Conservation (phyloP, 2,329 filamentous ascomycete species). For the Malbranchea cinnamomea region DNA sequence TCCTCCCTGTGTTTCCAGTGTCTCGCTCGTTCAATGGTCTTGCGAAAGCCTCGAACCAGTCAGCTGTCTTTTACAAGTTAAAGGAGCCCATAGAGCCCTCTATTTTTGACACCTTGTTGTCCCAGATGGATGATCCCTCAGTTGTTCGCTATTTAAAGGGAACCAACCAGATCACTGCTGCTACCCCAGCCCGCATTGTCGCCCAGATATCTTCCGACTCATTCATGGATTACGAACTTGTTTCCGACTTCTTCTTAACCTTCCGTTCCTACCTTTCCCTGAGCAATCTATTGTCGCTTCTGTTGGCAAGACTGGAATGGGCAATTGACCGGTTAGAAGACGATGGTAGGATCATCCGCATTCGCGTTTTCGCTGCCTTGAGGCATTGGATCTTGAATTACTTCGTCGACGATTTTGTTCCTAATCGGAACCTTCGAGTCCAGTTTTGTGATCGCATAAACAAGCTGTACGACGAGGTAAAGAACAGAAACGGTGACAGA, state of each 20-base stretch:
- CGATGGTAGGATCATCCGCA: slow-evolving; percentile 81
- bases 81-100: slow-evolving; percentile 47
- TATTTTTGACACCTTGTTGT: slow-evolving; percentile 70
- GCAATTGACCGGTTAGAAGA: slow-evolving; percentile 67
- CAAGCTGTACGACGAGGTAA: slow-evolving; percentile 38
- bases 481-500: slow-evolving; percentile 36
- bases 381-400: slow-evolving; percentile 98
- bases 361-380: slow-evolving; percentile 86
- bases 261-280: slow-evolving; percentile 76
- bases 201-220: slow-evolving; percentile 92
- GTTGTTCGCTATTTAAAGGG: slow-evolving; percentile 68
- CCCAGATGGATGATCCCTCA: slow-evolving; percentile 64
- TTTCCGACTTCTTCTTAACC: slow-evolving; percentile 96
- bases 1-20: slow-evolving; percentile 23
- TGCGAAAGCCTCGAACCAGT: slow-evolving; percentile 21
- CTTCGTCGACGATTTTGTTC: slow-evolving; percentile 84
- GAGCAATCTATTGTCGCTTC: slow-evolving; percentile 61
- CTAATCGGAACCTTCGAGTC: slow-evolving; percentile 56
- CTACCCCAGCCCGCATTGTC: slow-evolving; percentile 78
- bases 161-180: slow-evolving; percentile 65
- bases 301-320: slow-evolving; percentile 77
- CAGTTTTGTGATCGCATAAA: slow-evolving; percentile 76
- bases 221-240: slow-evolving; percentile 89
- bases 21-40: slow-evolving; percentile 18
- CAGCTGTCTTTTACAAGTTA: slow-evolving; percentile 29